These are phyloP conservation scores for Syncephalastrum sp. DNA, from an alignment of 371 early-diverging fungal species.

Conservation along the genomic window DNA sequence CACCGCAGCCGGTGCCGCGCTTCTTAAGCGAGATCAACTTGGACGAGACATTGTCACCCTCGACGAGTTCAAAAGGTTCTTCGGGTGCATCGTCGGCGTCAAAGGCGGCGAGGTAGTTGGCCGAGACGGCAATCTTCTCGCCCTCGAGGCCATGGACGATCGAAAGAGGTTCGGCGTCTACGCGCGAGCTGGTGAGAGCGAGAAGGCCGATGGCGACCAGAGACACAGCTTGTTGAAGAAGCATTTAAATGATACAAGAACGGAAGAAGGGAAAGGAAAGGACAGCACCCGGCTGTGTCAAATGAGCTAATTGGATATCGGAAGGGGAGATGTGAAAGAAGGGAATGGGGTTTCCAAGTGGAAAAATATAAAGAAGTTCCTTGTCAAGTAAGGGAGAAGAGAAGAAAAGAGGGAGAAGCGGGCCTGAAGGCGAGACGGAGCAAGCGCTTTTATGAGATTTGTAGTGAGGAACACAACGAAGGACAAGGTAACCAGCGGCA, in stretches of 20 bases:
- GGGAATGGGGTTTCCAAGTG: constrained; percentile 21
- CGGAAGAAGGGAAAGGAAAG: constrained; percentile 10
- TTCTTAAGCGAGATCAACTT: constrained; percentile 21
- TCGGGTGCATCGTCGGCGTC: constrained; percentile 20
- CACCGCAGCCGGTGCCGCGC: constrained; percentile 21
- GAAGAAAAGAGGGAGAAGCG: constrained; percentile 3
- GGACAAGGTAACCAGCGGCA: constrained; percentile 2
- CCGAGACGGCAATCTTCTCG: constrained; percentile 15
- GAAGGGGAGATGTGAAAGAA: constrained; percentile 13
- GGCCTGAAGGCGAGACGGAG: background rate
- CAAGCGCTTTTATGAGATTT: no score
- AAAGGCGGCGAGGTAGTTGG: constrained; percentile 23
- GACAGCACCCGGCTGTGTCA: constrained; percentile 15
- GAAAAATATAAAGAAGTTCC: constrained; percentile 9
- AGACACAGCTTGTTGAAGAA: constrained; percentile 22
- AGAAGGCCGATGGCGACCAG: constrained; percentile 24
- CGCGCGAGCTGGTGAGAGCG: constrained; percentile 15
- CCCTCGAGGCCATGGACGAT: constrained; percentile 17
- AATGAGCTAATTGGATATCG: constrained; percentile 10
- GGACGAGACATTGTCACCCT: constrained; percentile 10
- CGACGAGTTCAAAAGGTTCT: constrained; percentile 23
- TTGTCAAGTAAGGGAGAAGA: constrained; percentile 13
- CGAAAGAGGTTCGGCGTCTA: constrained; percentile 10
- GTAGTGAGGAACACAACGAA: constrained; percentile 2
- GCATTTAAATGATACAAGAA: constrained; percentile 16